phyloP scores from a whole-genome alignment of 83 land plant species.

The Thuja plicata region DNA sequence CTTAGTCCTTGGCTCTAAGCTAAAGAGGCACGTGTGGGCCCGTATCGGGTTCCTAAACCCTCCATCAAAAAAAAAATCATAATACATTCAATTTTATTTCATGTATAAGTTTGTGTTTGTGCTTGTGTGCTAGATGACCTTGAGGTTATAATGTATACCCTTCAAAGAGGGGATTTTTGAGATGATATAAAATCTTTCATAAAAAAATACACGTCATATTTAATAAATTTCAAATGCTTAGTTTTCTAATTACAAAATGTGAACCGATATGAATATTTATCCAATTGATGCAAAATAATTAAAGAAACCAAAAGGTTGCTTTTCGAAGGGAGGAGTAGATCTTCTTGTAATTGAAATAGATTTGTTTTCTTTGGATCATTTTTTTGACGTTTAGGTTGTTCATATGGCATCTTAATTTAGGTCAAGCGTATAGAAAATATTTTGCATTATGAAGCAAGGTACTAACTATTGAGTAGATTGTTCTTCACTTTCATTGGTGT shows the following conservation, averaged over 20 bases:
- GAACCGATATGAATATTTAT: background rate
- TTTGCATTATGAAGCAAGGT: background rate
- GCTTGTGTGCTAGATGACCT: too few relatives aligned
- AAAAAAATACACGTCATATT: background rate
- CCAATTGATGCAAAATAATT: background rate
- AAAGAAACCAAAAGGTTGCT: background rate
- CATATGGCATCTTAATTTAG: too few relatives aligned
- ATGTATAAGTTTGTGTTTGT: too few relatives aligned
- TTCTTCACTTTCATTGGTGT: background rate
- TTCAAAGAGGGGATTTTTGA: too few relatives aligned
- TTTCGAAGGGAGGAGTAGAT: background rate
- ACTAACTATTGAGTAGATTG: background rate
- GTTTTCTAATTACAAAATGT: background rate
- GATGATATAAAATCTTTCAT: too few relatives aligned
- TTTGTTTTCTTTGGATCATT: background rate
- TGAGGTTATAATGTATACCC: too few relatives aligned
- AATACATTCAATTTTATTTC: too few relatives aligned
- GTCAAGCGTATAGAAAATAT: background rate
- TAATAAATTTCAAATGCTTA: background rate
- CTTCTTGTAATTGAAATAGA: background rate
- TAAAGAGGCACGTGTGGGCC: too few relatives aligned
- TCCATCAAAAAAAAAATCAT: too few relatives aligned
- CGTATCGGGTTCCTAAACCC: too few relatives aligned
- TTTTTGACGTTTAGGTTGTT: background rate
- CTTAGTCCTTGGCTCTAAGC: too few relatives aligned